A percentile compares a stretch with the other conserved stretches of the same genome.
These are phyloP conservation scores for Hypoxylon sp. DNA, from an alignment of 2,329 filamentous ascomycete species.

Conservation along the genomic window DNA sequence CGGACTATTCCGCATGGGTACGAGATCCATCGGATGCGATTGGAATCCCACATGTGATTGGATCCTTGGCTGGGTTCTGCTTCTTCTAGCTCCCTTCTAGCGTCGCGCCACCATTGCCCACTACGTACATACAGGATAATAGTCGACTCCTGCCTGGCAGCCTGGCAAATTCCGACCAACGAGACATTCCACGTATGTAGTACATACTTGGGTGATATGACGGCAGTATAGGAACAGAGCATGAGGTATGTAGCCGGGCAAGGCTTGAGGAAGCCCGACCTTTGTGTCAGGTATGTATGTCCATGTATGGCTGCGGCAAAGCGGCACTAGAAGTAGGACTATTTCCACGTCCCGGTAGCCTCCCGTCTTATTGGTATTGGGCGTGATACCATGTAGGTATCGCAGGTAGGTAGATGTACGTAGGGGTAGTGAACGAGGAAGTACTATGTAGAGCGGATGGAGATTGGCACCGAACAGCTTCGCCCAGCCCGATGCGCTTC, in stretches of 20 bases:
- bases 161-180: conserved; percentile 18
- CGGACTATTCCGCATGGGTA: conserved; percentile 41
- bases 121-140: conserved; percentile 15
- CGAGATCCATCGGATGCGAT: conserved; percentile 42
- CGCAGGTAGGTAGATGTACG: conserved; percentile 29
- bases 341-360: conserved; percentile 16
- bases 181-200: conserved; percentile 9
- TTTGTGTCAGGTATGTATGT: conserved; percentile 14
- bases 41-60: conserved; percentile 43
- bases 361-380: conserved; percentile 24
- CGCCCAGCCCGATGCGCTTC: conserved; percentile 29
- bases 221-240: conserved; percentile 27
- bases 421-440: conserved; percentile 22
- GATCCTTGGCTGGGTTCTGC: conserved; percentile 31
- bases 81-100: conserved; percentile 57
- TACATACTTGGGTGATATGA: conserved; percentile 28
- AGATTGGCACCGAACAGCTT: conserved; percentile 14
- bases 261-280: conserved; percentile 34
- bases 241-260: conserved; percentile 10
- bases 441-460: conserved; percentile 8
- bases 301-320: conserved; percentile 23
- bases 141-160: conserved; percentile 34
- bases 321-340: conserved; percentile 30
- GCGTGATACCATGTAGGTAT: conserved; percentile 13
- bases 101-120: conserved; percentile 42